A percentile compares a stretch with the other conserved stretches of the same genome.
phyloP scores from a whole-genome alignment of 1,284 basidiomycete species.

The Trichosporon sp. region DNA sequence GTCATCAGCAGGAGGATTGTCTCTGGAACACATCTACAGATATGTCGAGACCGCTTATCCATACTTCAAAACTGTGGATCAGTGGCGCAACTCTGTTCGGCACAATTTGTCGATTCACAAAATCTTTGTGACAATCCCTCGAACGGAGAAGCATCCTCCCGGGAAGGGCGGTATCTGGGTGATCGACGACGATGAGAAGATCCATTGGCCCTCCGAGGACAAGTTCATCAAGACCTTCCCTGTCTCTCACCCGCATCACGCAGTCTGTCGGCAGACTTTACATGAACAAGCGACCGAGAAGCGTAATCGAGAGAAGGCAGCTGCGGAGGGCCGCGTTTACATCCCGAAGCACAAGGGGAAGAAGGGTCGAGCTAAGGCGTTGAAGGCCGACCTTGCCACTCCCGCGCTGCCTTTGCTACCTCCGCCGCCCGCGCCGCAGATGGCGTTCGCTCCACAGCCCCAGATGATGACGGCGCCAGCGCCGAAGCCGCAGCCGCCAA shows the following conservation, averaged over 20 bases:
- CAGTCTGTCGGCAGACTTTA: slow-evolving; percentile 37
- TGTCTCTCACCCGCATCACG: slow-evolving; percentile 35
- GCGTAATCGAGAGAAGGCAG: slow-evolving; percentile 38
- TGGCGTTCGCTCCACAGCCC: slow-evolving; percentile 5
- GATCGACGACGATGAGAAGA: slow-evolving; percentile 44
- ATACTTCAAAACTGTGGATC: slow-evolving; percentile 85
- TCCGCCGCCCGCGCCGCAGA: slow-evolving; percentile 2
- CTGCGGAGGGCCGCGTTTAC: slow-evolving; percentile 36
- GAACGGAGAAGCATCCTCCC: slow-evolving; percentile 42
- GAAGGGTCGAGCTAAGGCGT: slow-evolving; percentile 30
- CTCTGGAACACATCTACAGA: slow-evolving; percentile 90
- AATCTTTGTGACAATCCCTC: slow-evolving; percentile 61
- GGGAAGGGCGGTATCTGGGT: slow-evolving; percentile 49
- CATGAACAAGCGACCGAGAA: slow-evolving; percentile 40
- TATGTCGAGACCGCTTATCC: slow-evolving; percentile 93
- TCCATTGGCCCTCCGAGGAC: slow-evolving; percentile 42
- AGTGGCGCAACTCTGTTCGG: slow-evolving; percentile 85
- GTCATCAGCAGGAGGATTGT: slow-evolving; percentile 74
- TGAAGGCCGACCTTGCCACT: background rate
- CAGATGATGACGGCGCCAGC: slow-evolving; percentile 1
- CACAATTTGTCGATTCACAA: slow-evolving; percentile 82
- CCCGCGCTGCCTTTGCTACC: background rate
- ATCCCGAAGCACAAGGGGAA: slow-evolving; percentile 44
- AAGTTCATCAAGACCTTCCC: slow-evolving; percentile 48
- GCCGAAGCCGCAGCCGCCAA: background rate